These are phyloP conservation scores for Crithidia fasciculata DNA, from an alignment of 208 protist species.

Conservation along the genomic window DNA sequence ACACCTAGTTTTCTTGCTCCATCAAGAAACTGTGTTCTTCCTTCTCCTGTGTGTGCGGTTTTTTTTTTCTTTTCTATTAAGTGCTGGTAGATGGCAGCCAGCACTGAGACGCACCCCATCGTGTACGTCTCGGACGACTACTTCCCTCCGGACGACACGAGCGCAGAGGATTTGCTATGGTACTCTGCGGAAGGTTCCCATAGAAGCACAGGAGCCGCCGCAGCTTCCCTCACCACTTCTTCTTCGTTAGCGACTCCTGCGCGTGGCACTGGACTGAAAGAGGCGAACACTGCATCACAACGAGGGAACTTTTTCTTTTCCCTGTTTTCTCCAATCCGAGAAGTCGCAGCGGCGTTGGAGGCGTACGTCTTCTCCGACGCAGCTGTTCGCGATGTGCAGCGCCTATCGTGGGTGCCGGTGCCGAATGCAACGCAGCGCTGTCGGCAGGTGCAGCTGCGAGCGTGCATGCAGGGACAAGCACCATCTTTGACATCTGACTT, in stretches of 20 bases:
- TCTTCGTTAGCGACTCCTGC: neutral
- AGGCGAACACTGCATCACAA: neutral
- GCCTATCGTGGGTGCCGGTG: neutral
- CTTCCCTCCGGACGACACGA: slow-evolving; percentile 8
- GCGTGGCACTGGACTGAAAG: no score
- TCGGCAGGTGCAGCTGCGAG: neutral
- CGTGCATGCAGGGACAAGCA: slow-evolving; percentile 9
- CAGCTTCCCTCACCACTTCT: neutral
- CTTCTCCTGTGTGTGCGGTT: no score
- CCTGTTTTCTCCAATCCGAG: neutral
- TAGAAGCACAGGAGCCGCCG: no score
- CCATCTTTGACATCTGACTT: neutral
- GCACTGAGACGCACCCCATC: neutral
- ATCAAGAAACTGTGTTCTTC: no score
- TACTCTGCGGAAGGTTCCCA: neutral
- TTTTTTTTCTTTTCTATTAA: slow-evolving; percentile 12
- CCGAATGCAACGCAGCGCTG: slow-evolving; percentile 3
- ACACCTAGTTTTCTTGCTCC: no score
- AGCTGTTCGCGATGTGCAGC: neutral
- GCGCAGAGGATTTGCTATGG: neutral
- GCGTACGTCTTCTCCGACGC: slow-evolving; percentile 18
- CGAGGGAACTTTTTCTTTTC: neutral
- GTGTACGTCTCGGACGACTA: slow-evolving; percentile 12
- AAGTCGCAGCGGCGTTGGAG: slow-evolving; percentile 1
- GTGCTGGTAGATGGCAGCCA: neutral